phyloP scores from a whole-genome alignment of 108 stramenopile genomes.

The Skeletonema marinoi region DNA sequence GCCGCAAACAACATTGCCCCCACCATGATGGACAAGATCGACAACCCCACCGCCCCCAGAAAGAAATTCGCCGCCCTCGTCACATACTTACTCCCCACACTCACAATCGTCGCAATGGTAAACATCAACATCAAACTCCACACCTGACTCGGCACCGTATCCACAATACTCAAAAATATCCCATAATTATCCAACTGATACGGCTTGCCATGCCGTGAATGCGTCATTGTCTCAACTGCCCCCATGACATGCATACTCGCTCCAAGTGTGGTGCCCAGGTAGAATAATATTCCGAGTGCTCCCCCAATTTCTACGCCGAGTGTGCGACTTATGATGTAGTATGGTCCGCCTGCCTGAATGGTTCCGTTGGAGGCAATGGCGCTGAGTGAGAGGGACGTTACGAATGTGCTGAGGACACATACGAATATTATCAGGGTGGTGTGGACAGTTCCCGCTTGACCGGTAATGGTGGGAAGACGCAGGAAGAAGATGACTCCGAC shows the following conservation, averaged over 20 bases:
- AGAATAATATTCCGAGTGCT: constrained; percentile 76
- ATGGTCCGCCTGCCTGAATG: constrained; percentile 80
- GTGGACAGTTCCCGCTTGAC: constrained; percentile 68
- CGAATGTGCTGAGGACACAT: constrained; percentile 56
- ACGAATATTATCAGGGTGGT: constrained; percentile 49
- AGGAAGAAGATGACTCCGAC: constrained; percentile 87
- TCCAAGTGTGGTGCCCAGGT: constrained; percentile 68
- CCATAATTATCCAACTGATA: background rate
- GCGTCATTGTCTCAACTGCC: constrained; percentile 68
- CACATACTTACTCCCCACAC: constrained; percentile 68
- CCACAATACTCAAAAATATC: background rate
- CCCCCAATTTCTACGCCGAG: constrained; percentile 80
- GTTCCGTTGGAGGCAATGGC: constrained; percentile 85
- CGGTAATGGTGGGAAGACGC: constrained; percentile 74
- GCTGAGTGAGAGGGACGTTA: constrained; percentile 68
- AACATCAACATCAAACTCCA: constrained; percentile 43
- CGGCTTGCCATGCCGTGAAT: background rate
- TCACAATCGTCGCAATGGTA: constrained; percentile 46
- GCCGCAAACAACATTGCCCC: constrained; percentile 57
- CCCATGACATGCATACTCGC: constrained; percentile 75
- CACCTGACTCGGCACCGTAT: constrained; percentile 24
- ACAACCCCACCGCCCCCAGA: constrained; percentile 52
- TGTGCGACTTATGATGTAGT: constrained; percentile 74
- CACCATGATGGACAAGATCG: constrained; percentile 48
- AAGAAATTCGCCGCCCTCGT: constrained; percentile 54